Conservation (phyloP, 331 rosid genomes). For the Stylosanthes scabra region DNA sequence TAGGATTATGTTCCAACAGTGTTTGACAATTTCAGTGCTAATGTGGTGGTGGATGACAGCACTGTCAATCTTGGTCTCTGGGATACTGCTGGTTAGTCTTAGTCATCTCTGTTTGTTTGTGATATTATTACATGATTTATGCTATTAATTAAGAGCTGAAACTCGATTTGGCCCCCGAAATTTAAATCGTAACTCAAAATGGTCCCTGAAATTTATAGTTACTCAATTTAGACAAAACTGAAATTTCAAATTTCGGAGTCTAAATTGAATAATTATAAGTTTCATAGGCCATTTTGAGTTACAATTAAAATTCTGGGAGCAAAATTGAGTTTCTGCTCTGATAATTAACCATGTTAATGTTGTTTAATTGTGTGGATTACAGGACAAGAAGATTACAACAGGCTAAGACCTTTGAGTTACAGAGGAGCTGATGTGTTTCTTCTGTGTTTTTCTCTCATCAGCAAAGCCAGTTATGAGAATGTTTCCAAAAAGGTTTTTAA, state of each 20-base stretch:
- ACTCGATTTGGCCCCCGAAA: too few relatives aligned
- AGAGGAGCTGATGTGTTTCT: slow-evolving; percentile 95
- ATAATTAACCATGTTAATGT: not conserved
- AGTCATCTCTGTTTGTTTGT: slow-evolving; percentile 1
- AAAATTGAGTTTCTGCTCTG: too few relatives aligned
- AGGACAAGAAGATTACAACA: slow-evolving; percentile 88
- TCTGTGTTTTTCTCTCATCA: slow-evolving; percentile 83
- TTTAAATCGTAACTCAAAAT: too few relatives aligned
- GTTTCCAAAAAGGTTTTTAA: slow-evolving; percentile 73
- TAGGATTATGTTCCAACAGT: slow-evolving; percentile 66
- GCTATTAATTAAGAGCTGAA: too few relatives aligned
- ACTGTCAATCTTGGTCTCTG: slow-evolving; percentile 60
- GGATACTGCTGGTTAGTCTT: slow-evolving; percentile 69
- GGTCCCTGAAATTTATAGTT: too few relatives aligned
- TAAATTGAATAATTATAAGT: too few relatives aligned
- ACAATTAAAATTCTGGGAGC: too few relatives aligned
- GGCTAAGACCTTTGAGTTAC: slow-evolving; percentile 90
- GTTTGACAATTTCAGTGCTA: slow-evolving; percentile 63
- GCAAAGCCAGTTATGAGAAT: slow-evolving; percentile 89
- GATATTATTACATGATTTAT: too few relatives aligned
- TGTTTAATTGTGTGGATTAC: not conserved
- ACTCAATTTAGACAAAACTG: too few relatives aligned
- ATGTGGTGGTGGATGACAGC: slow-evolving; percentile 58
- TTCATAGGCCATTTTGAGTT: too few relatives aligned
- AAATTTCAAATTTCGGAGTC: too few relatives aligned